Conservation (phyloP, 192 early-diverging fungal genomes). For the Helicostylum pulchrum region DNA sequence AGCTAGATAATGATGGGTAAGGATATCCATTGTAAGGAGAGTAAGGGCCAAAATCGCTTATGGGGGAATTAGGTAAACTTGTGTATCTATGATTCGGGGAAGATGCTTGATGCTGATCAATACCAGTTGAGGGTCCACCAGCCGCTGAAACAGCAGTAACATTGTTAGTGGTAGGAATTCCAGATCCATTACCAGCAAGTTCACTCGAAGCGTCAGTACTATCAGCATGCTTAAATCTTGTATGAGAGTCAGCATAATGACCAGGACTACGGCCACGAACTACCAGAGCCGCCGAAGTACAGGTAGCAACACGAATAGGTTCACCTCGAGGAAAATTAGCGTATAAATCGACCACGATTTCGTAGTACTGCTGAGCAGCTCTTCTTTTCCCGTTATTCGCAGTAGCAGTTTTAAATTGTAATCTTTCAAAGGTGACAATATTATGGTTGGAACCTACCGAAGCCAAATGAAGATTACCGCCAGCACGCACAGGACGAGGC, state of each 20-base stretch:
- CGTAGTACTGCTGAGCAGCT: constrained; percentile 88
- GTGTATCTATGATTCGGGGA: constrained; percentile 2
- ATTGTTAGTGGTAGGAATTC: no score
- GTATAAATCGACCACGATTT: constrained; percentile 66
- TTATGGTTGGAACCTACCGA: constrained; percentile 44
- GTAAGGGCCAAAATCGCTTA: constrained; percentile 11
- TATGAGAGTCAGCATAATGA: constrained; percentile 66
- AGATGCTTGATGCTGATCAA: neutral
- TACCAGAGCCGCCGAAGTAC: constrained; percentile 70
- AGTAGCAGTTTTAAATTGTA: constrained; percentile 94
- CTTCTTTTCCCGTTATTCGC: constrained; percentile 87
- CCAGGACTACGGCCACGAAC: constrained; percentile 88
- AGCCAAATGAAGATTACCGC: constrained; percentile 47
- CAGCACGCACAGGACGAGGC: constrained; percentile 53
- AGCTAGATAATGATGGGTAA: neutral
- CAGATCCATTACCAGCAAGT: no score
- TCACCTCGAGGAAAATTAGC: constrained; percentile 59
- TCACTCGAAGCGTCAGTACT: neutral
- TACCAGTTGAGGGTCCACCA: neutral
- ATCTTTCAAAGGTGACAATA: constrained; percentile 73
- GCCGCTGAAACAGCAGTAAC: neutral
- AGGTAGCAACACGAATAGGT: constrained; percentile 55
- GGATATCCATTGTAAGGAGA: constrained; percentile 12
- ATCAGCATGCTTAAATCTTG: constrained; percentile 25
- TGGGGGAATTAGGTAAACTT: constrained; percentile 18